Conservation (phyloP, 352 stramenopile species). For the Phytophthora vignae region DNA sequence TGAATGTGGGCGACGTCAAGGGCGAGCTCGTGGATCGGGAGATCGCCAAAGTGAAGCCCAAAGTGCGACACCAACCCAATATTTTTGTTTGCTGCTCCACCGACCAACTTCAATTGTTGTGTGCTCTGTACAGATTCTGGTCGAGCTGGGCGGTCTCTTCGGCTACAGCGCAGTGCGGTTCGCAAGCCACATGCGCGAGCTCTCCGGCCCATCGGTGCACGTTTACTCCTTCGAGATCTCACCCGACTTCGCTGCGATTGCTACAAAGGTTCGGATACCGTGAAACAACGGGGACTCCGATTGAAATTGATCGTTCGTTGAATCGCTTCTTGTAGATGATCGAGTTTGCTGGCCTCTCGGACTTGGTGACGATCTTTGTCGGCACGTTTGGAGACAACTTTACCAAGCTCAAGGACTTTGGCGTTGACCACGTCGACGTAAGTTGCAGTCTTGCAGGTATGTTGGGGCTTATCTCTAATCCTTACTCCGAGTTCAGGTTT, state of each 20-base stretch:
- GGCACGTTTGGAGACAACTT: slow-evolving; percentile 44
- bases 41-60: slow-evolving; percentile 42
- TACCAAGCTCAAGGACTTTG: slow-evolving; percentile 32
- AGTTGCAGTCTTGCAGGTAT: background rate
- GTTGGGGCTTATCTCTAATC: background rate
- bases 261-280: slow-evolving; percentile 33
- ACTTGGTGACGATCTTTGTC: slow-evolving; percentile 46
- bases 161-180: slow-evolving; percentile 63
- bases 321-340: slow-evolving; percentile 31
- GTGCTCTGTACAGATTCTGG: slow-evolving; percentile 32
- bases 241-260: slow-evolving; percentile 40
- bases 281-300: background rate
- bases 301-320: background rate
- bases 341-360: slow-evolving; percentile 37
- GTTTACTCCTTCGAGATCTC: slow-evolving; percentile 63
- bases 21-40: slow-evolving; percentile 49
- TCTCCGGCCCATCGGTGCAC: slow-evolving; percentile 26
- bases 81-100: background rate
- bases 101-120: background rate
- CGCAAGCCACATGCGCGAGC: slow-evolving; percentile 35
- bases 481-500: slow-evolving; percentile 18
- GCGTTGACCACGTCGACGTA: slow-evolving; percentile 45
- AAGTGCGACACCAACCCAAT: slow-evolving; percentile 11
- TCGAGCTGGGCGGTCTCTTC: slow-evolving; percentile 47
- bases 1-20: slow-evolving; percentile 57